phyloP scores from a whole-genome alignment of 768 basidiomycete species.

The Psilocybe azurescens region DNA sequence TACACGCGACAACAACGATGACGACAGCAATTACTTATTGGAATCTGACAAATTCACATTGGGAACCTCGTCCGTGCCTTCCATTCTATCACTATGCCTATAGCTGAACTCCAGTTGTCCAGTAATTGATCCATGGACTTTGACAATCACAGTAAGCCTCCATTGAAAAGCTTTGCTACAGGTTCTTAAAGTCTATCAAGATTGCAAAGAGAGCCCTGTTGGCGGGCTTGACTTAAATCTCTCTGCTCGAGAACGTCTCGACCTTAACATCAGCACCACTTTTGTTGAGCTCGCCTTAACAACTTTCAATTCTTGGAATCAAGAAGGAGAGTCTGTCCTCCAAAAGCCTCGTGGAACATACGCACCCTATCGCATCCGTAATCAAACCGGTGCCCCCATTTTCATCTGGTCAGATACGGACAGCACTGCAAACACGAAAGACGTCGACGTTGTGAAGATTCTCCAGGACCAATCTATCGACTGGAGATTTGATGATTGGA shows the following conservation, averaged over 20 bases:
- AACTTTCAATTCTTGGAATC: conserved; percentile 73
- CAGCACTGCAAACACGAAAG: conserved; percentile 49
- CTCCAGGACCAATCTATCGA: conserved; percentile 79
- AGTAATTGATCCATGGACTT: conserved; percentile 98
- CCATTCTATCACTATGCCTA: neutral
- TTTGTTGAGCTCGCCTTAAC: conserved; percentile 87
- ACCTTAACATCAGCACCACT: conserved; percentile 89
- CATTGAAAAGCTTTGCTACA: conserved; percentile 9
- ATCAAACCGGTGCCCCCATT: conserved; percentile 87
- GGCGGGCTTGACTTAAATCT: conserved; percentile 64
- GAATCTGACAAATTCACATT: conserved; percentile 97
- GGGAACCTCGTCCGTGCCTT: conserved; percentile 81
- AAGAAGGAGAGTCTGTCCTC: conserved; percentile 72
- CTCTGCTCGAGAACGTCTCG: conserved; percentile 81
- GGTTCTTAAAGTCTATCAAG: conserved; percentile 36
- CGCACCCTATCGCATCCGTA: conserved; percentile 92
- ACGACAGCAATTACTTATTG: conserved; percentile 90
- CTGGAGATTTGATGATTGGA: conserved; percentile 98
- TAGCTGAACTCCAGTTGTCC: conserved; percentile 9
- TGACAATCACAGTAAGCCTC: conserved; percentile 65
- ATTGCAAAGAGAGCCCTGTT: conserved; percentile 51
- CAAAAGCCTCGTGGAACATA: conserved; percentile 85
- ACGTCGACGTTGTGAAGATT: conserved; percentile 61
- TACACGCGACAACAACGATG: conserved; percentile 83
- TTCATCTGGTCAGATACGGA: conserved; percentile 87